A percentile compares a stretch with the other conserved stretches of the same genome.
Conservation (phyloP, 2,329 filamentous ascomycete genomes). For the Thermothelomyces thermophilus region DNA sequence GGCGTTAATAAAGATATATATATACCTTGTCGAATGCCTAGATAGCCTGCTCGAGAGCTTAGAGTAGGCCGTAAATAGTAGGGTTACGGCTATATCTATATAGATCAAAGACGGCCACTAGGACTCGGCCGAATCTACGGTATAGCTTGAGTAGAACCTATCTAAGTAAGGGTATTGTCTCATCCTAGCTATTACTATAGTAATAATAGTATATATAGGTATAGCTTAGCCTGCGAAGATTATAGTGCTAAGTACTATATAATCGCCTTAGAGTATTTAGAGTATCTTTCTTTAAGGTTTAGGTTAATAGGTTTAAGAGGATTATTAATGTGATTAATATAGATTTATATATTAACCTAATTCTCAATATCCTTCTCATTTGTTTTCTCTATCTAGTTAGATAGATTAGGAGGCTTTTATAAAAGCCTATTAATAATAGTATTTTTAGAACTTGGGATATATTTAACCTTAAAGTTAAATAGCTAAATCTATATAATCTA, state of each 20-base stretch:
- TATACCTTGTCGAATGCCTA: conserved; percentile 9
- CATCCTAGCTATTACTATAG: conserved; percentile 26
- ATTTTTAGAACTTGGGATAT: too few relatives aligned
- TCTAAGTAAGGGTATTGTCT: conserved; percentile 25
- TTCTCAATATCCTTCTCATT: too few relatives aligned
- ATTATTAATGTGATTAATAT: too few relatives aligned
- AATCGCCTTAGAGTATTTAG: too few relatives aligned
- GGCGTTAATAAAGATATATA: conserved; percentile 28
- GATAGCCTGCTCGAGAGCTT: conserved; percentile 15
- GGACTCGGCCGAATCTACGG: conserved; percentile 12
- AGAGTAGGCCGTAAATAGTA: neutral
- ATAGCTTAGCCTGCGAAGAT: neutral
- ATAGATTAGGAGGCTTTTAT: too few relatives aligned
- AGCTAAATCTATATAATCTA: too few relatives aligned
- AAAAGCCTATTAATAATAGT: too few relatives aligned
- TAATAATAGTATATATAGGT: conserved; percentile 29
- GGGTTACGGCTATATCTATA: conserved; percentile 2
- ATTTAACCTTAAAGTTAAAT: too few relatives aligned
- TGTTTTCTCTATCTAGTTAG: too few relatives aligned
- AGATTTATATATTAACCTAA: too few relatives aligned
- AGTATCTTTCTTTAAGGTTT: too few relatives aligned
- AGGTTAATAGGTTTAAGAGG: too few relatives aligned
- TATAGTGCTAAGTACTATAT: conserved; percentile 5
- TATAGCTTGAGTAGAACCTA: conserved; percentile 26
- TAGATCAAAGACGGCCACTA: conserved; percentile 5